Base-by-base conservation (phyloP, 2,329 filamentous ascomycete genomes). In the Sarocladium oryzae region DNA sequence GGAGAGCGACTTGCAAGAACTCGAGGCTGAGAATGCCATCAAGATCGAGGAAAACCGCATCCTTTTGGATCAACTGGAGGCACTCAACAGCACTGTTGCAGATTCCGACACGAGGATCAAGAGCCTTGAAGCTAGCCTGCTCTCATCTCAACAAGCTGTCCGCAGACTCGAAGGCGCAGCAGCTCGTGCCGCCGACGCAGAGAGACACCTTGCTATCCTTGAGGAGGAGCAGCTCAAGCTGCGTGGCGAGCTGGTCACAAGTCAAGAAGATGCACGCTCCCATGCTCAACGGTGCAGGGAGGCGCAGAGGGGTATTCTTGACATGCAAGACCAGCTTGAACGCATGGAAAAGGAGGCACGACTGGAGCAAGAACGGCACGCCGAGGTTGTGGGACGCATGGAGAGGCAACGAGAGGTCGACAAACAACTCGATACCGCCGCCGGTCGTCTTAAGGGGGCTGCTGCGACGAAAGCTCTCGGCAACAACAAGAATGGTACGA, bases 321-420 rank as follows among this genome's bases (percentile, higher is more conserved):
- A 88, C 56, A 77, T 99, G 54, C 87, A 96, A 62, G 86, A 90
- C 54, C 89, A 97, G 67, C 75, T 97, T 16, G 91, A 96, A 63
- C 79, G 81, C 56, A 93, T 99, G 63, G 92, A 97, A 63, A 79
- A 79, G 54, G 92, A 97, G 63, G 82, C 89, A 1, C 79, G 75
- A 38, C 82, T 89, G 60, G 92, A 97, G 65, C 81, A 82, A 21
- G 83, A 93, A 58, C 82, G 87, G 11, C 91, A 96, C 68, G 76
- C 81, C 26, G 89, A 96, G 62, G 79, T 95, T 35, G 73, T 96
- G 51, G 78, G 78, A 40, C 85, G 90, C 49, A 88, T 97, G 79
- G 89, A 96, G 63, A 81, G 87, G 52, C 84, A 92, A 61, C 83
- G 89, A 52, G 81, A 81, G 26, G 85, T 96, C 41, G 91, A 96